Conservation (phyloP, 2,329 filamentous ascomycete genomes). For the Talaromyces verruculosus region DNA sequence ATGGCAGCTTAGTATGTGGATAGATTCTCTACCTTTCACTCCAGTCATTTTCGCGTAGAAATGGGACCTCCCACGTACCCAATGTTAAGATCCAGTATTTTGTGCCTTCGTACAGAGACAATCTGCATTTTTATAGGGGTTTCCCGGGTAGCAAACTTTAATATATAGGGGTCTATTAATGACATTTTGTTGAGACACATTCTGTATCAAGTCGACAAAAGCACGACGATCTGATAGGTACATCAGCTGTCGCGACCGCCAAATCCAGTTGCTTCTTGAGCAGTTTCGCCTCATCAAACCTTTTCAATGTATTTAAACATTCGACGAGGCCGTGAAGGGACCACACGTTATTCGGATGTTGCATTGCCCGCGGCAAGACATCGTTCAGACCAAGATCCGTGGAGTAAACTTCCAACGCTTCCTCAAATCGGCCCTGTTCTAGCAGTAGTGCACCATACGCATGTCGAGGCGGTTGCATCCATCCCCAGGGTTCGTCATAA, state of each 20-base stretch:
- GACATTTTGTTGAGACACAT: neutral
- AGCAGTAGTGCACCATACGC: slow-evolving; percentile 63
- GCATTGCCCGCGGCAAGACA: slow-evolving; percentile 59
- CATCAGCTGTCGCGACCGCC: slow-evolving; percentile 57
- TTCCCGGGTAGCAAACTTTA: neutral
- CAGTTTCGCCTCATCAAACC: slow-evolving; percentile 44
- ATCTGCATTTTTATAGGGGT: neutral
- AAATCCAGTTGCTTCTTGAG: slow-evolving; percentile 50
- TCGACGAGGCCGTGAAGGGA: slow-evolving; percentile 68
- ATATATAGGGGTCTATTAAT: neutral
- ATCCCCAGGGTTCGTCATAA: slow-evolving; percentile 69
- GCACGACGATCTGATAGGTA: slow-evolving; percentile 57
- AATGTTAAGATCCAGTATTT: no score
- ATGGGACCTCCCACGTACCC: no score
- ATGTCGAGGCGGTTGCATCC: slow-evolving; percentile 68
- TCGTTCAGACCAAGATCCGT: slow-evolving; percentile 58
- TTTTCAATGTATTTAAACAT: slow-evolving; percentile 57
- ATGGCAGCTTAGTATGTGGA: neutral
- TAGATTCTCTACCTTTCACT: neutral
- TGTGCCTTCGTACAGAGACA: neutral
- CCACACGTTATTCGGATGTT: slow-evolving; percentile 71
- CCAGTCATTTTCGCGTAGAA: no score
- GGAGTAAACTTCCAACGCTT: slow-evolving; percentile 55
- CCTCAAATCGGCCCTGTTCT: slow-evolving; percentile 56
- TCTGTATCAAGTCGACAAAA: slow-evolving; percentile 45